These are phyloP conservation scores for Plantago elongata DNA, from an alignment of 257 asterid species.

Conservation along the genomic window DNA sequence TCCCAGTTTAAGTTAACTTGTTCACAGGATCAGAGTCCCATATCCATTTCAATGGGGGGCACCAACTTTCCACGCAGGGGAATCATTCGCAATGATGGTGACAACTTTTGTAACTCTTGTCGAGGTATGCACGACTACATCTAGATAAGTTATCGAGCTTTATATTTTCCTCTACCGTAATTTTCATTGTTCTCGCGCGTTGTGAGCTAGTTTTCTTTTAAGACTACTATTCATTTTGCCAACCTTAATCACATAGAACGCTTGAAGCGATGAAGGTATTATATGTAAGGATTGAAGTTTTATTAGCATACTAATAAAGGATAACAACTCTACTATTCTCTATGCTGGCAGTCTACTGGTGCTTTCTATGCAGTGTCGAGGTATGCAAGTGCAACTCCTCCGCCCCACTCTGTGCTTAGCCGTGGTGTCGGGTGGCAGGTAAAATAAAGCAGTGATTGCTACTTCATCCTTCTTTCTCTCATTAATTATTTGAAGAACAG, in stretches of 20 bases:
- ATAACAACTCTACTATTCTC: conserved; percentile 1
- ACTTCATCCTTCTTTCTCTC: not conserved
- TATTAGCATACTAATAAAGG: not conserved
- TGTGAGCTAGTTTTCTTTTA: too few relatives aligned
- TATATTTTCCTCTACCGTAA: not conserved
- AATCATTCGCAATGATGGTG: conserved; percentile 96
- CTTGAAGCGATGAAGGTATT: too few relatives aligned
- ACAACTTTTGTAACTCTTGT: conserved; percentile 84
- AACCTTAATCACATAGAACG: too few relatives aligned
- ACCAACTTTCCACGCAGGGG: conserved; percentile 88
- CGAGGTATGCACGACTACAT: conserved; percentile 42
- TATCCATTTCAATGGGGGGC: conserved; percentile 98
- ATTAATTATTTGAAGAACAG: too few relatives aligned
- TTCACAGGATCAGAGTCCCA: conserved; percentile 81
- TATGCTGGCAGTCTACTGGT: conserved; percentile 71
- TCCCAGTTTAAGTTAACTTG: not conserved
- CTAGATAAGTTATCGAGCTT: too few relatives aligned
- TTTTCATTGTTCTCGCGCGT: too few relatives aligned
- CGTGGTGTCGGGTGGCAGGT: conserved; percentile 99
- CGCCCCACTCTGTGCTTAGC: conserved; percentile 90
- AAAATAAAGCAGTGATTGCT: not conserved
- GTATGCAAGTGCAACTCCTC: conserved; percentile 89
- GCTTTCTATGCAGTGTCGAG: conserved; percentile 83
- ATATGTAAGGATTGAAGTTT: too few relatives aligned
- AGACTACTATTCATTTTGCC: too few relatives aligned